These are phyloP conservation scores for Xylaria sp. DNA, from an alignment of 495 filamentous ascomycete species.

Conservation along the genomic window DNA sequence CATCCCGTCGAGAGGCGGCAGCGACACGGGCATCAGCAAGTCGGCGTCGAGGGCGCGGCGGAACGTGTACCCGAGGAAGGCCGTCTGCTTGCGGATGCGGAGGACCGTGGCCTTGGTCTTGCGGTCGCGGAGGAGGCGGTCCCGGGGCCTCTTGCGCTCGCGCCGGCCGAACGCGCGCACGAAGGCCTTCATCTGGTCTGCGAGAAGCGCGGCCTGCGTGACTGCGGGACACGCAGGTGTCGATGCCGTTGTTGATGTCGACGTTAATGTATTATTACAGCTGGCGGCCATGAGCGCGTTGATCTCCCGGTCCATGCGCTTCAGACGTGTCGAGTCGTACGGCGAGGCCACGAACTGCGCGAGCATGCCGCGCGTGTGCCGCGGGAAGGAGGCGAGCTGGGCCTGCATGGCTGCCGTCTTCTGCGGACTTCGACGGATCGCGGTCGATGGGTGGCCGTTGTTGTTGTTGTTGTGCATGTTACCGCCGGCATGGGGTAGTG, in stretches of 20 bases:
- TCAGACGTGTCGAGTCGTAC: constrained; percentile 51
- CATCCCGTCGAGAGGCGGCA: constrained; percentile 16
- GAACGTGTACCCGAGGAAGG: constrained; percentile 93
- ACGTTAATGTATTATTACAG: background rate
- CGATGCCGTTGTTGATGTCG: background rate
- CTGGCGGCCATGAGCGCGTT: constrained; percentile 35
- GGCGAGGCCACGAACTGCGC: constrained; percentile 49
- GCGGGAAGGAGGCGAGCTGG: constrained; percentile 44
- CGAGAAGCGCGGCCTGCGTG: constrained; percentile 31
- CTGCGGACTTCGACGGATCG: constrained; percentile 32
- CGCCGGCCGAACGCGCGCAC: constrained; percentile 52
- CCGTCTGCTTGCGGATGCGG: constrained; percentile 77
- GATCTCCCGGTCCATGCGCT: constrained; percentile 54
- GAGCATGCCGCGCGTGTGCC: constrained; percentile 49
- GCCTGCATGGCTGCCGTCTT: constrained; percentile 39
- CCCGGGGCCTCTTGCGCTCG: constrained; percentile 75
- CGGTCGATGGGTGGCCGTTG: background rate
- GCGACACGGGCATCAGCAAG: background rate
- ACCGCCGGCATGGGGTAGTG: background rate
- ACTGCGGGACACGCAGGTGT: too few relatives aligned
- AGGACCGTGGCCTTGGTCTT: constrained; percentile 67
- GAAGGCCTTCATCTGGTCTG: constrained; percentile 45
- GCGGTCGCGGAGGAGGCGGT: constrained; percentile 78
- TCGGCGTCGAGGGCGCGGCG: constrained; percentile 48
- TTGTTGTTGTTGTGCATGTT: background rate